These are phyloP conservation scores for Ceratocystis destructans DNA, from an alignment of 2,329 filamentous ascomycete species.

Conservation along the genomic window DNA sequence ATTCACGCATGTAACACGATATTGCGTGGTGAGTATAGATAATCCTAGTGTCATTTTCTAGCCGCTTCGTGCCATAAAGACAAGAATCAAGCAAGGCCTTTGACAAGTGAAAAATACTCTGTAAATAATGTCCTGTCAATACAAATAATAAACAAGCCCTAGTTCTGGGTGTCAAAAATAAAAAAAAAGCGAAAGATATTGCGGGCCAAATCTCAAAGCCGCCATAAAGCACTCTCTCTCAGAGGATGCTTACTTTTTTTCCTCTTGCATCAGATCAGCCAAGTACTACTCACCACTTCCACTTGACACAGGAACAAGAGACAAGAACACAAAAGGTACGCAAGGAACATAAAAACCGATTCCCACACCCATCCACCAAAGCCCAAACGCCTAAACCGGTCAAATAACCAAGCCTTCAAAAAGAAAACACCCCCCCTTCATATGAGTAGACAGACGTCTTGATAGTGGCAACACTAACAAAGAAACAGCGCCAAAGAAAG, in stretches of 20 bases:
- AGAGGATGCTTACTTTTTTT: too few relatives aligned
- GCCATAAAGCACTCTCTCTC: not conserved
- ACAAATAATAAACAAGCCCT: not conserved
- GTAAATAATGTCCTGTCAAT: slow-evolving; percentile 2
- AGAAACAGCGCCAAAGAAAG: not conserved
- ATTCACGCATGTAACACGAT: not conserved
- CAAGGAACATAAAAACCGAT: not conserved
- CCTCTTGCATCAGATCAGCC: too few relatives aligned
- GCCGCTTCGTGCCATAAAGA: too few relatives aligned
- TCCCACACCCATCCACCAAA: not conserved
- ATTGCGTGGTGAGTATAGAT: too few relatives aligned
- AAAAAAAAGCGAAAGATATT: not conserved
- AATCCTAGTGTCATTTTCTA: too few relatives aligned
- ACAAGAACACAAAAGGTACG: not conserved
- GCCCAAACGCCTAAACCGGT: not conserved
- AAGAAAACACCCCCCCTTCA: not conserved
- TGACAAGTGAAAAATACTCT: not conserved
- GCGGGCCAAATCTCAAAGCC: not conserved
- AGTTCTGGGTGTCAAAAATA: not conserved
- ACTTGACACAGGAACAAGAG: not conserved
- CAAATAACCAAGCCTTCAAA: not conserved
- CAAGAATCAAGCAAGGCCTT: too few relatives aligned
- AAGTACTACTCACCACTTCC: not conserved
- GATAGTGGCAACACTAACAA: not conserved
- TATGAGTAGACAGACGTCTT: too few relatives aligned